Percentiles rank a stretch among this genome's conserved stretches.
phyloP scores from a whole-genome alignment of 805 yeast genomes.

The Lipomyces kockii region DNA sequence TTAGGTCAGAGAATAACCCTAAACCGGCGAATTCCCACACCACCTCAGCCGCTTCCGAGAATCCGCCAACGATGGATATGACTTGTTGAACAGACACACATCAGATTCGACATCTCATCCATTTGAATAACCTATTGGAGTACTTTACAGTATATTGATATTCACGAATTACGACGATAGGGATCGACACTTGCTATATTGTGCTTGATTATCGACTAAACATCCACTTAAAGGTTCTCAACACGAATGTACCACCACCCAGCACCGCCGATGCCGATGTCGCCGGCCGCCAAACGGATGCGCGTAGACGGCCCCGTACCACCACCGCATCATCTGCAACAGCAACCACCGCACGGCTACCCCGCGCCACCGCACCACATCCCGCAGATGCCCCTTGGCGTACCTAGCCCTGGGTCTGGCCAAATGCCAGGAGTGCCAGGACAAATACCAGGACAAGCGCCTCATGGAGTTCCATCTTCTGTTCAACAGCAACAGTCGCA shows the following conservation, averaged over 20 bases:
- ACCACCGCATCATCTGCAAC: constrained; percentile 12
- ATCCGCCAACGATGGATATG: no score
- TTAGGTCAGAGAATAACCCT: no score
- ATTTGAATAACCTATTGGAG: neutral
- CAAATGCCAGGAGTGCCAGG: no score
- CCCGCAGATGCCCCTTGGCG: constrained; percentile 6
- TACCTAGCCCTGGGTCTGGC: neutral
- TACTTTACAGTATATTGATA: neutral
- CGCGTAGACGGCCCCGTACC: constrained; percentile 27
- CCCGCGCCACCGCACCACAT: constrained; percentile 8
- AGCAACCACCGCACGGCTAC: constrained; percentile 8
- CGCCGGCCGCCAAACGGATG: constrained; percentile 31
- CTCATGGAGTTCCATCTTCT: neutral
- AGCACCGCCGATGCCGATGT: constrained; percentile 31
- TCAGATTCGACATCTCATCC: neutral
- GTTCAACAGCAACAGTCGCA: constrained; percentile 8
- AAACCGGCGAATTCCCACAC: no score
- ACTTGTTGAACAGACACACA: no score
- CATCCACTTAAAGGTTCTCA: neutral
- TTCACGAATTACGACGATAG: neutral
- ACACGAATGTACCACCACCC: constrained; percentile 31
- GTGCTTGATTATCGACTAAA: neutral
- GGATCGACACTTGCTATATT: neutral
- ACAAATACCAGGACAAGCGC: constrained; percentile 2
- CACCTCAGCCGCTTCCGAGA: no score